Base-by-base conservation (phyloP, 164 flowering plant species). In the Piper longum region DNA sequence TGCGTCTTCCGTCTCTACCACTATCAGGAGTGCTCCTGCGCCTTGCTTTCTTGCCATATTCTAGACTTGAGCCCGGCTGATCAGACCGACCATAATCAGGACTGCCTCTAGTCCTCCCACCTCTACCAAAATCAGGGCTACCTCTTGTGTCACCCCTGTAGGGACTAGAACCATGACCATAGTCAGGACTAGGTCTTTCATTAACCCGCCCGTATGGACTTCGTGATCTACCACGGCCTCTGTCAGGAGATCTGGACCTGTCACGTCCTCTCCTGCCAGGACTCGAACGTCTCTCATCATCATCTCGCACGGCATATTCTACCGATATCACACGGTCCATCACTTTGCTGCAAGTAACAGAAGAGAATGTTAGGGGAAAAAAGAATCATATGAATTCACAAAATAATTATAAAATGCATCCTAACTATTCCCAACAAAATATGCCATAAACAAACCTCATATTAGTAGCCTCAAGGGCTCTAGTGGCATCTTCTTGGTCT, bases 301-400 rank as follows among this genome's bases (percentile, higher is more conserved):
- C 96, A 80, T 93, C 97, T 52, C 88, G 79, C 16, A 78, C 82
- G 39, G 99, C 95, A 82, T 86, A 93, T 64, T 93, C 99, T 65
- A 93, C 99, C 8, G 96, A 82, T 57, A 93, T 85, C 64, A 90
- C 91, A 39, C 93, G 81, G 60, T 88, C 99, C 88, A 85, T 73
- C 78, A 90, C 61, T 80, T 91, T 88, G 82, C 99, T 93, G 80
- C 73, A 71, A 48, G 65, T 39, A 56, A 61, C 14, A 48, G 9
- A 5, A 5, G 17, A 56, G 16, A 5, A 56, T 16, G 17, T 16
- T 6, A 4, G 5, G 2, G 36, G 17, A 56, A 17, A 17, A 17
- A 56, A 19, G 7, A 16, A 9, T 12, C 8, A 4, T 4, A 1
- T 16, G 14, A 17, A 17, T 16, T 4, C 19, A 56, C 19, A 56